Base-by-base conservation (phyloP, 371 early-diverging fungal species). In the Apophysomyces trapeziformis region DNA sequence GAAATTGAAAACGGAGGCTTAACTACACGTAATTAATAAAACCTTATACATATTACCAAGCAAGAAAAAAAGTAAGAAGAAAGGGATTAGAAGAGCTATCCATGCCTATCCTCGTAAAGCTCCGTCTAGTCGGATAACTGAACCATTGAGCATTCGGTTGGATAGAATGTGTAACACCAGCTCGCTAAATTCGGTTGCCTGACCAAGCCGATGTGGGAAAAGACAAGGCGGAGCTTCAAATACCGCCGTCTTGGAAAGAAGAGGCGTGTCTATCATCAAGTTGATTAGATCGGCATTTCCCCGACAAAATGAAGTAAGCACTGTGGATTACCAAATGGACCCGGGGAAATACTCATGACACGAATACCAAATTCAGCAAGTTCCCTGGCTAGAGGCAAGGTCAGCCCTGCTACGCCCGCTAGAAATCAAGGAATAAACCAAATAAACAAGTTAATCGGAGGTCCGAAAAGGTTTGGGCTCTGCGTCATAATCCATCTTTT, bases 381-480 rank as follows among this genome's bases (percentile, higher is more conserved):
- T 38, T 89, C 88, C 39, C 77, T 76, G 21, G 89, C 88, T 70
- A 89, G 72, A 7, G 89, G 89, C 18, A 89, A 60, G 5, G 88
- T 87, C 67, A 89, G 66, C 3, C 85, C 85, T 38, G 85, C 82
- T 45, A 89, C 75, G 58, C 80, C 89, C 26, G 82, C 82, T 80
- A 26, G 1, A 60, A 26, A 26, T 26, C 32, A 26, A 26, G 32
- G 32, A 26, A 26, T 26, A 26, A 26, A 2, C 32, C 32, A 26
- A 26, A 26, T 26, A 26, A 26, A 26, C 32, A 26, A 26, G 32
- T 26, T 26, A 26, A 26, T 26, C 32, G 32, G 2, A 26, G 32
- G 32, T 26, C 32, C 32, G 32, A 26, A 26, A 26, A 26, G 2
- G 32, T 26, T 26, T 26, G 32, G 32, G 32, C 32, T 26, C 32